Conservation (phyloP, 768 basidiomycete species). For the Hysterangium stoloniferum region DNA sequence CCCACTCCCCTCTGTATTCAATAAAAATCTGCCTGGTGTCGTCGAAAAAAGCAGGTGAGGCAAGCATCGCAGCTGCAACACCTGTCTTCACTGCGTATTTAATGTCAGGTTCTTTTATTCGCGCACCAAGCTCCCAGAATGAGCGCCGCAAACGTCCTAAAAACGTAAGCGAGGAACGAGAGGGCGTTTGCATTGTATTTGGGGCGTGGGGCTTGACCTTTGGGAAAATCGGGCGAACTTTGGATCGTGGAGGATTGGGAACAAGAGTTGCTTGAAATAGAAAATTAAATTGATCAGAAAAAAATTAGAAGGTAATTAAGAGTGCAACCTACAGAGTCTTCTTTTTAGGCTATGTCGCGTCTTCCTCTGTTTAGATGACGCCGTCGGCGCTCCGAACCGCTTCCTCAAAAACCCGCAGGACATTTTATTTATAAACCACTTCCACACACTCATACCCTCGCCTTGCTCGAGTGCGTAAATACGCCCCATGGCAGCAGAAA, state of each 20-base stretch:
- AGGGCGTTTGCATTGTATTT: conserved; percentile 77
- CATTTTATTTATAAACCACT: conserved; percentile 19
- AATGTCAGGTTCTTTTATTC: conserved; percentile 63
- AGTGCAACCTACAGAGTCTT: conserved; percentile 14
- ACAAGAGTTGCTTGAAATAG: conserved; percentile 2
- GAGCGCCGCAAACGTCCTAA: conserved; percentile 57
- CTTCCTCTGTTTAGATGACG: not conserved
- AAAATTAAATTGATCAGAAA: not conserved
- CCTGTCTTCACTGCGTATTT: conserved; percentile 88
- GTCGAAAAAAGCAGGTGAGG: conserved; percentile 84
- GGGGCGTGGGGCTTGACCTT: conserved; percentile 77
- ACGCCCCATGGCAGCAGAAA: conserved; percentile 77
- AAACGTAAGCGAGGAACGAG: conserved; percentile 47
- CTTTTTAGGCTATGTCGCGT: conserved; percentile 8
- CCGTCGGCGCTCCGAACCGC: not conserved
- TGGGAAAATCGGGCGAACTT: conserved; percentile 47
- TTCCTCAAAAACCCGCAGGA: not conserved
- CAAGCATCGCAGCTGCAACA: conserved; percentile 73
- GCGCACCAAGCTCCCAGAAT: conserved; percentile 63
- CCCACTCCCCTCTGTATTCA: conserved; percentile 90
- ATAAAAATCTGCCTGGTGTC: conserved; percentile 69
- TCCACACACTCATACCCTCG: conserved; percentile 30
- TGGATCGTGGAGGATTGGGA: not conserved
- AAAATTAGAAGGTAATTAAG: too few species aligned
- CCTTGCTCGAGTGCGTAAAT: conserved; percentile 62